phyloP scores from a whole-genome alignment of 2,329 filamentous ascomycete genomes.

The Paraphoma sp. region DNA sequence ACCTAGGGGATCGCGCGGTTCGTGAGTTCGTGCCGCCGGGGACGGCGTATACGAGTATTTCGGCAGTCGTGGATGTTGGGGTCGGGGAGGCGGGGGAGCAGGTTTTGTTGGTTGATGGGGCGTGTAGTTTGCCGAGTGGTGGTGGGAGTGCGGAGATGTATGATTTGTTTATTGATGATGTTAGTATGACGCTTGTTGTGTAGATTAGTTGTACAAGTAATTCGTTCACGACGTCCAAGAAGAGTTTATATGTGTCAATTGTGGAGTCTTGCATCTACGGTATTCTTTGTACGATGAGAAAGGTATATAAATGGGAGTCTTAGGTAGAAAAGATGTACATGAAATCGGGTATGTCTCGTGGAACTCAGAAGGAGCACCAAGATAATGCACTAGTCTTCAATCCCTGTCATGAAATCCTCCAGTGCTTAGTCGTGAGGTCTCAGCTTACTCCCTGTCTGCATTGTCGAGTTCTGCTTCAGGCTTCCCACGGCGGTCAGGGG shows the following conservation, averaged over 20 bases:
- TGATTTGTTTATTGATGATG: neutral
- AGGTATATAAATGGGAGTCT: too few species aligned
- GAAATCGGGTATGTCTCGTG: too few species aligned
- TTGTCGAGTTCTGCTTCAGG: slow-evolving; percentile 24
- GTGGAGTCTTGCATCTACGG: too few species aligned
- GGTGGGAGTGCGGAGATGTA: neutral
- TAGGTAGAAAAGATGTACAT: too few species aligned
- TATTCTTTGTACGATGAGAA: too few species aligned
- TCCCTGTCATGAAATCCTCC: too few species aligned
- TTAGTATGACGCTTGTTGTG: neutral
- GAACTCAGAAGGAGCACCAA: too few species aligned
- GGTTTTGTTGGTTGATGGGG: neutral
- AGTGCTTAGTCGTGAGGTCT: slow-evolving; percentile 26
- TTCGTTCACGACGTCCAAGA: too few species aligned
- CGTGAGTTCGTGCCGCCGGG: neutral
- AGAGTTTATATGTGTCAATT: too few species aligned
- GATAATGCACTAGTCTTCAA: too few species aligned
- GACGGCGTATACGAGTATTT: neutral
- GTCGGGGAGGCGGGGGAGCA: neutral
- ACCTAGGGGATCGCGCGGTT: neutral
- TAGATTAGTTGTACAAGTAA: too few species aligned
- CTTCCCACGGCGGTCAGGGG: slow-evolving; percentile 10
- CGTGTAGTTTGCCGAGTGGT: neutral
- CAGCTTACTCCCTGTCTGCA: slow-evolving; percentile 33
- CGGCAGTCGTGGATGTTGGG: neutral